Conservation (phyloP, 352 stramenopile genomes). For the Globisporangium nodosum region DNA sequence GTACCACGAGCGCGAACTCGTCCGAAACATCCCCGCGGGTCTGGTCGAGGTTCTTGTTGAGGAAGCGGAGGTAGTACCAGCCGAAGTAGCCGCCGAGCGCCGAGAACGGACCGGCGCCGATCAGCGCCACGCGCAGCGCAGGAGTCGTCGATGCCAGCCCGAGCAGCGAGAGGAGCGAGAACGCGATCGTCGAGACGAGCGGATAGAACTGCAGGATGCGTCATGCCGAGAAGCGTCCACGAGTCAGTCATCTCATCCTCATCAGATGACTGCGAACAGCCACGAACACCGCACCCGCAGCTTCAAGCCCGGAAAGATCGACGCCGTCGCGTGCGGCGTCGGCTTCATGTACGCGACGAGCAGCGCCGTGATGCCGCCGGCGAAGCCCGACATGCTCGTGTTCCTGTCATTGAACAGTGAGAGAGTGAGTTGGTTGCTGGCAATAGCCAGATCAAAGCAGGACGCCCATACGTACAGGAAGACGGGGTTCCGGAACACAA, state of each 20-base stretch:
- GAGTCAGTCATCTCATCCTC: background rate
- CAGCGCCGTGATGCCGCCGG: slow-evolving; percentile 68
- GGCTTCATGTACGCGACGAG: slow-evolving; percentile 81
- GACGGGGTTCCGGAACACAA: slow-evolving; percentile 69
- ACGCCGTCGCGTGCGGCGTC: slow-evolving; percentile 44
- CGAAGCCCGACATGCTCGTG: slow-evolving; percentile 68
- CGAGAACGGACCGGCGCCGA: slow-evolving; percentile 71
- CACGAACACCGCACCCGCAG: slow-evolving; percentile 41
- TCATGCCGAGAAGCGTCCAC: background rate
- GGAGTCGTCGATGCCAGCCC: slow-evolving; percentile 30
- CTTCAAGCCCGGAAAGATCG: slow-evolving; percentile 49
- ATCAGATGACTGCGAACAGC: background rate
- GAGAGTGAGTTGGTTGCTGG: background rate
- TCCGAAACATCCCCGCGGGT: slow-evolving; percentile 73
- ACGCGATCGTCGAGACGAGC: slow-evolving; percentile 40
- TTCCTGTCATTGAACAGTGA: slow-evolving; percentile 25
- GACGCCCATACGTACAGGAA: slow-evolving; percentile 48
- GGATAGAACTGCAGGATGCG: slow-evolving; percentile 54
- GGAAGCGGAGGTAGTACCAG: slow-evolving; percentile 84
- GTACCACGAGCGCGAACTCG: slow-evolving; percentile 63
- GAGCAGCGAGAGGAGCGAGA: slow-evolving; percentile 39
- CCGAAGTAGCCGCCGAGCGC: slow-evolving; percentile 72
- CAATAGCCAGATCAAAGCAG: background rate
- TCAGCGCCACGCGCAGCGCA: slow-evolving; percentile 38
- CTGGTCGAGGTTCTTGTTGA: slow-evolving; percentile 71